Percentiles rank a stretch among this genome's conserved stretches.
phyloP scores from a whole-genome alignment of 192 early-diverging fungal species.

The Podila minutissima region DNA sequence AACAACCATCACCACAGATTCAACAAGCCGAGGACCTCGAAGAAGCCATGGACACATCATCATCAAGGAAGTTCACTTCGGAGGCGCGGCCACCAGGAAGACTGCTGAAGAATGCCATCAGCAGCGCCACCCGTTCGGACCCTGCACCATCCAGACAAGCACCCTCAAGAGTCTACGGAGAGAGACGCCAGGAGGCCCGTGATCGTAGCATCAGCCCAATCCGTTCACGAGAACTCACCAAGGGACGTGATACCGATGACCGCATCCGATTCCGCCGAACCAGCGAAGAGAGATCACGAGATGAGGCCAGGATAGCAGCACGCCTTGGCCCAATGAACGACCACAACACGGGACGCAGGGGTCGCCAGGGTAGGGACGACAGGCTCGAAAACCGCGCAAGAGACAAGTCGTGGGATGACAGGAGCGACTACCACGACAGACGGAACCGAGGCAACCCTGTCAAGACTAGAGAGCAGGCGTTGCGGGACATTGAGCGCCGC shows the following conservation, averaged over 20 bases:
- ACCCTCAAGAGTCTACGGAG: conserved; percentile 32
- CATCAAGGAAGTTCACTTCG: neutral
- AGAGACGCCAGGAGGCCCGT: conserved; percentile 17
- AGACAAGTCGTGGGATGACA: neutral
- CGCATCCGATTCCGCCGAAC: conserved; percentile 36
- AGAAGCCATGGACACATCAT: conserved; percentile 6
- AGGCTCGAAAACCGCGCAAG: conserved; percentile 11
- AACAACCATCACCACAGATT: conserved; percentile 1
- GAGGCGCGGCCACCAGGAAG: conserved; percentile 18
- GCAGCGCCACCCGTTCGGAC: conserved; percentile 24
- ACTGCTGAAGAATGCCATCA: conserved; percentile 40
- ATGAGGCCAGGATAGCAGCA: conserved; percentile 26
- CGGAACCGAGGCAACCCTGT: neutral
- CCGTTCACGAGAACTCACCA: conserved; percentile 15
- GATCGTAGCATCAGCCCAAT: conserved; percentile 26
- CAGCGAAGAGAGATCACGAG: conserved; percentile 13
- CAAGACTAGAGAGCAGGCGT: neutral
- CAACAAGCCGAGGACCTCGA: neutral
- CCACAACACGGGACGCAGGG: neutral
- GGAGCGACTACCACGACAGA: neutral
- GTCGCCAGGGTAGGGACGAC: conserved; percentile 17
- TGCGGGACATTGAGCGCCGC: conserved; percentile 5
- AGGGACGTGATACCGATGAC: conserved; percentile 5
- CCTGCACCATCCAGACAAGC: conserved; percentile 12
- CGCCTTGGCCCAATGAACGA: conserved; percentile 22